These are phyloP conservation scores for Odontarrhena argentea DNA, from an alignment of 345 rosid genomes.

Conservation along the genomic window DNA sequence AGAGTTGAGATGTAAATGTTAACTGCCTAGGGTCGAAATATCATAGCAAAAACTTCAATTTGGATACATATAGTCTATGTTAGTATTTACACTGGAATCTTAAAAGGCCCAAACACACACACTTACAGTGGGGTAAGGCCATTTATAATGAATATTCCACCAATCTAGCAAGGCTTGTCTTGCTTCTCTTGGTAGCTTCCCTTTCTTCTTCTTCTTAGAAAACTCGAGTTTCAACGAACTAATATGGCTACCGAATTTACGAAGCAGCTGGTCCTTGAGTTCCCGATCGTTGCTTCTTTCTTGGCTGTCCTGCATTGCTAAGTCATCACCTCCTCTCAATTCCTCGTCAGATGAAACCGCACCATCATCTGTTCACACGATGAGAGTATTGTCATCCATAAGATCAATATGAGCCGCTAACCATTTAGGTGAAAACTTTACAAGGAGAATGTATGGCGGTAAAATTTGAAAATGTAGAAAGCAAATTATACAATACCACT, in stretches of 20 bases:
- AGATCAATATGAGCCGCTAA: background rate
- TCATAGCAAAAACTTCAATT: background rate
- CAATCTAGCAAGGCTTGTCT: constrained; percentile 69
- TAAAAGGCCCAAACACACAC: background rate
- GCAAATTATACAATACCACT: background rate
- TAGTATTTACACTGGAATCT: background rate
- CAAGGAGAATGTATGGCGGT: background rate
- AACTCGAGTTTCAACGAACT: constrained; percentile 75
- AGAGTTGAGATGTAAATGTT: background rate
- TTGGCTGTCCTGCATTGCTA: constrained; percentile 47
- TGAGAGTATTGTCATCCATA: background rate
- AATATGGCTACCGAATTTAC: constrained; percentile 70
- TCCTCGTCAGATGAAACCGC: constrained; percentile 71
- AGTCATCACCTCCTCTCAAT: constrained; percentile 58
- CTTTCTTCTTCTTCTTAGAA: constrained; percentile 85
- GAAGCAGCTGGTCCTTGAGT: constrained; percentile 65
- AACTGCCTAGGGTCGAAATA: background rate
- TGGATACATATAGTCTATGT: background rate
- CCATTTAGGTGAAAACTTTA: background rate
- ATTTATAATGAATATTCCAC: constrained; percentile 78
- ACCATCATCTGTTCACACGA: constrained; percentile 51
- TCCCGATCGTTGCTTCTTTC: constrained; percentile 56
- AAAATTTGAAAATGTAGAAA: background rate
- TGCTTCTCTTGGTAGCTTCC: constrained; percentile 80
- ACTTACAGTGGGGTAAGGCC: constrained; percentile 87